phyloP scores from a whole-genome alignment of 2,329 filamentous ascomycete species.

The Colletotrichum aenigma region DNA sequence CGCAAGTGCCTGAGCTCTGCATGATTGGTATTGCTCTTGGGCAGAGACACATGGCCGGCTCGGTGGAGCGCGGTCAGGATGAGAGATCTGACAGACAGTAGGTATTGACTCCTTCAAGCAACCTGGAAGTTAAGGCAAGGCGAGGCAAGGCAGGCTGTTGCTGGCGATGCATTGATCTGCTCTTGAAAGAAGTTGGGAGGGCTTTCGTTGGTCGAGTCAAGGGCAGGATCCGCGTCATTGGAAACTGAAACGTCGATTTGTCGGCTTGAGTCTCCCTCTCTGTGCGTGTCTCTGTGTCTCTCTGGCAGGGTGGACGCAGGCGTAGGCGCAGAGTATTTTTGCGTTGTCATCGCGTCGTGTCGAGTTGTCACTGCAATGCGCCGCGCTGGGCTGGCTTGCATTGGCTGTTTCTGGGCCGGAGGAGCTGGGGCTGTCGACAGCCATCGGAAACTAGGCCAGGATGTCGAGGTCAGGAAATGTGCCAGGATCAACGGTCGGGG shows the following conservation, averaged over 20 bases:
- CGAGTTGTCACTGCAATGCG: conserved; percentile 7
- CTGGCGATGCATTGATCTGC: conserved; percentile 3
- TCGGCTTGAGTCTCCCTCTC: background rate
- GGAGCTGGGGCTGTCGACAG: background rate
- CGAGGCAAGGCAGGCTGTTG: background rate
- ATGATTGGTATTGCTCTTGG: background rate
- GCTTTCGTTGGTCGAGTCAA: background rate
- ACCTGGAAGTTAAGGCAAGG: background rate
- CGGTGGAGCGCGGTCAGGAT: background rate
- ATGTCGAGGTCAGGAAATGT: background rate
- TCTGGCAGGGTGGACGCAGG: background rate
- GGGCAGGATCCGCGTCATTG: background rate
- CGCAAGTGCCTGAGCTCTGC: conserved; percentile 8
- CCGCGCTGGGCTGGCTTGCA: background rate
- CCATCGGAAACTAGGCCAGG: background rate
- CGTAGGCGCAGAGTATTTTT: background rate
- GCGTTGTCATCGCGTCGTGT: conserved; percentile 1
- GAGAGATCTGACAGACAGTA: background rate
- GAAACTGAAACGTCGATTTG: conserved; percentile 2
- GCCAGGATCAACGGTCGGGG: background rate
- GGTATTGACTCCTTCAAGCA: background rate
- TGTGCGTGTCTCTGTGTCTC: background rate
- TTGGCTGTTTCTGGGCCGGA: background rate
- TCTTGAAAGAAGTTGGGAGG: background rate
- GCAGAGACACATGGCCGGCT: conserved; percentile 15